Evolutionary conservation across 345 rosid species (phyloP).

Genomic region (Dimocarpus longan): DNA sequence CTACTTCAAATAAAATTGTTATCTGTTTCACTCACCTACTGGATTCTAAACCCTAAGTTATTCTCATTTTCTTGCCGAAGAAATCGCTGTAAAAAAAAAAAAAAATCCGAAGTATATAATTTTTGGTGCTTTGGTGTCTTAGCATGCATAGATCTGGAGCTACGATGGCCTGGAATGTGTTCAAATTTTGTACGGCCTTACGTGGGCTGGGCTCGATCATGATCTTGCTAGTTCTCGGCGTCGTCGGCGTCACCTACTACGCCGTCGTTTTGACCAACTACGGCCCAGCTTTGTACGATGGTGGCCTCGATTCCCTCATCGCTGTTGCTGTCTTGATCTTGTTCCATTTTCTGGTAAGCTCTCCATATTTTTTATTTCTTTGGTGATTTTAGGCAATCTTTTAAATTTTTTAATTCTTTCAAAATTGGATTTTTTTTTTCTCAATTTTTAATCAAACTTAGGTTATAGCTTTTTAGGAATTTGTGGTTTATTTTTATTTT

Average conservation of each 20-base stretch:
- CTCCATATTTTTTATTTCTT: not conserved
- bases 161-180: constrained; percentile 99
- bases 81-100: not conserved
- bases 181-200: constrained; percentile 91
- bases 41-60: not conserved
- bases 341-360: constrained; percentile 80
- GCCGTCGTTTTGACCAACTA: constrained; percentile 88
- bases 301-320: constrained; percentile 61
- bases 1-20: too few relatives aligned
- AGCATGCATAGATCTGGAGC: constrained; percentile 94
- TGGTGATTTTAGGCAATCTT: not conserved
- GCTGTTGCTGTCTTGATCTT: constrained; percentile 65
- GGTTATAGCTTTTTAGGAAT: not conserved
- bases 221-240: constrained; percentile 91
- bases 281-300: constrained; percentile 69
- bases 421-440: not conserved
- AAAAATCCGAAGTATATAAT: too few relatives aligned
- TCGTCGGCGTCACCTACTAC: constrained; percentile 92
- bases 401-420: not conserved
- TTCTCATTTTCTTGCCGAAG: not conserved
- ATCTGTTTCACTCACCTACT: too few relatives aligned
- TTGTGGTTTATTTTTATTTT: not conserved
- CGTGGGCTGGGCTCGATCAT: constrained; percentile 97
- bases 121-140: not conserved
- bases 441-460: not conserved